Evolutionary conservation across 129 eudicot genomes (phyloP), one percentile per base, ranked within the genome.

Genomic region (Oenanthe sinensis): DNA sequence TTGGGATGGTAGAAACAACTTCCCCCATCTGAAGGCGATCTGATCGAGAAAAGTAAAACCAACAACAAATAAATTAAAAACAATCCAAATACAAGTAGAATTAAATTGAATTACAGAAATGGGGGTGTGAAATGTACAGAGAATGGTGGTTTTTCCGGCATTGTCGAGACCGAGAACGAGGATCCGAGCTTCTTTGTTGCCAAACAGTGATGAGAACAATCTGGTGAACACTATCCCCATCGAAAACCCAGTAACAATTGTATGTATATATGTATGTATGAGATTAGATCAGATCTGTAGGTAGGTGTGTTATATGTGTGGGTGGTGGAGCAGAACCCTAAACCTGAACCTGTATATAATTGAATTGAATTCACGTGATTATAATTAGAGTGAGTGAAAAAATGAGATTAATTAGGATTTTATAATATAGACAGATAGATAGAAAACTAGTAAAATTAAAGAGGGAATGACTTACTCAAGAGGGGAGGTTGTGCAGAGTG

Each of bases 1-100:
- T 96, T 79, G 99, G 99, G 75, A 96, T 96, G n/a, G 99, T 96
- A 55, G 99, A 96, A 65, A 96, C 99, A 60, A 96, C 99, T 90
- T 96, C 97, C 36, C 99, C 99, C 99, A 96, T 96, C 93, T 96
- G 99, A 84, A 96, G 96, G 78, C 99, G 99, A 96, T 96, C 99
- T 96, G 89, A 78, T 10, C 11, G 12, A n/a, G 17, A 33, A 2
- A 6, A 13, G 47, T 4, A 72, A 22, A n/a, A 5, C 36, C 47
- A 17, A 6, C 4, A 72, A 30, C 4, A 67, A 67, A 30, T 2
- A 3, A 11, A 13, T 67, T 0, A 67, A 67, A 2, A 28, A 17
- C 1, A 19, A 40, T 22, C 17, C 48, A 17, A 71, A 19, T 9
- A 22, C 14, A n/a, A n/a, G 5, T n/a, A n/a, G 0, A 58, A n/a